Base-by-base conservation (phyloP, 495 filamentous ascomycete genomes). In the Hypomontagnella monticulosa region DNA sequence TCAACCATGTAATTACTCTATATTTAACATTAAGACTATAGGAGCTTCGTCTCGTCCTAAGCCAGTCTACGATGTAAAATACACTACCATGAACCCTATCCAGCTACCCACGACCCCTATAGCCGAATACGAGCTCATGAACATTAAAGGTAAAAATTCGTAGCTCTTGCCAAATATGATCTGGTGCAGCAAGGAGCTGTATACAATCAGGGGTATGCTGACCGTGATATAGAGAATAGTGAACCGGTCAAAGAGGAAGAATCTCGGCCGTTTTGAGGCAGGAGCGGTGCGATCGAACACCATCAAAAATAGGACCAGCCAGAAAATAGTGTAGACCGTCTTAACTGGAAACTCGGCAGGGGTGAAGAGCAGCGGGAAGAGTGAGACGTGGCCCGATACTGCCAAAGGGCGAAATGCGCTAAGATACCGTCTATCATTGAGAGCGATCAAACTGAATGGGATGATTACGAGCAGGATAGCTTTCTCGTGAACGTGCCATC, bases 401-500 rank as follows among this genome's bases (percentile, higher is more conserved):
- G 92, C 93, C 20, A 99, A 81, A 4, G 95, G 95, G 19, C 93
- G 83, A 75, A 97, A 99, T 4, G 95, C 95, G 61, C 91, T 89
- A 49, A 97, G 88, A 71, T 97, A 92, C 20, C 95, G 88, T 11
- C 95, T 87, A 75, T 98, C 94, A 74, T 89, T 92, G 43, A 99
- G 87, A 3, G 95, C 94, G 56, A 99, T 90, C 57, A 99, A 84
- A 68, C 90, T 94, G 82, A 99, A 98, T 0, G 95, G 95, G 56
- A 98, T 91, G 68, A 99, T 91, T 69, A 98, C 90, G 48, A 97
- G 83, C 11, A 99, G 87, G 30, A 99, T 91, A 5, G 95, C 95
- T 71, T 99, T 99, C 70, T 99, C 95, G 69, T 99, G 95, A 15
- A 99, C 95, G 71, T 99, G 95, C 95, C 95, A 99, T 49, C 95